Evolutionary conservation across 1,284 basidiomycete species (phyloP), one percentile per base, ranked within the genome.

Genomic region (Boletellus sp.): DNA sequence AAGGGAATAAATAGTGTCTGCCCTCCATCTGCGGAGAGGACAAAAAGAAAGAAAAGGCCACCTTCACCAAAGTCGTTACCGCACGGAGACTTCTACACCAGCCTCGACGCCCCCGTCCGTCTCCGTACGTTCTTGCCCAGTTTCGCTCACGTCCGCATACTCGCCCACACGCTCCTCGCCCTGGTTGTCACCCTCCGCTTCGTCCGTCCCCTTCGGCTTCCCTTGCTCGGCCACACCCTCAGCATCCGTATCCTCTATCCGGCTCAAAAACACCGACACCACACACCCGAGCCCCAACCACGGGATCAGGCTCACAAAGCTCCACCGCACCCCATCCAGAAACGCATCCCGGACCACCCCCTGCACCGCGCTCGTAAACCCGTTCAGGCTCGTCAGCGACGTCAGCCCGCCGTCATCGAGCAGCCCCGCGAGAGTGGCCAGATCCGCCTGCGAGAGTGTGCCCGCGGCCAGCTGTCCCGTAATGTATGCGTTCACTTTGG

Each of bases 221-320:
- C 35, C 22, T 28, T 41, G 35, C 13, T 1, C 42, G 5, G 26
- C 28, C n/a, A 2, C 18, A 4, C 51, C 47, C 5, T 58, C 49
- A 38, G 5, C 7, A 47, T 60, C 57, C 19, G 54, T 32, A 42
- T 65, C 64, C 8, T 3, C 7, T 1, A 78, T 74, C 19, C 61
- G 67, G 13, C 64, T 58, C 60, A 80, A 60, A 55, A 74, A 72
- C 41, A 78, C 46, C n/a, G 70, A 69, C 19, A 61, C 6, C 21
- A 77, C n/a, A 33, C 64, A 54, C 24, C 69, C 64, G 7, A 79
- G 24, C 11, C 58, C 74, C 40, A 66, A 58, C 79, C 78, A 80
- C 1, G 79, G 77, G 22, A 80, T 53, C 45, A 80, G 58, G 37
- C 73, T 76, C 41, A 78, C 64, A 52, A 80, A 79, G 18, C 65